Conservation (phyloP, 495 filamentous ascomycete species). For the Penicillium parvum region DNA sequence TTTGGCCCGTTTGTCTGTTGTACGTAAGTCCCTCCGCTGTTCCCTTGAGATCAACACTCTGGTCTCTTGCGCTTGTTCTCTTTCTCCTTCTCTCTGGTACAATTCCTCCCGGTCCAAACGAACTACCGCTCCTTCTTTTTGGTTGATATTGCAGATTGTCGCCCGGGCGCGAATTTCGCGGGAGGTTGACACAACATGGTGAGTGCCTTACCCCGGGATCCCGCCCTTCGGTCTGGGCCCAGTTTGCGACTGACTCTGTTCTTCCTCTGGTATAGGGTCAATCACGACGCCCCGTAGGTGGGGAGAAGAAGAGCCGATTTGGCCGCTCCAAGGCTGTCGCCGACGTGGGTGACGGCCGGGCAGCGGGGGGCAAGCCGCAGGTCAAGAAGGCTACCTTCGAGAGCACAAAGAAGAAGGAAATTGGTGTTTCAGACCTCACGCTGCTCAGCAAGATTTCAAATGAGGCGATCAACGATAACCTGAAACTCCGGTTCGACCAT, state of each 20-base stretch:
- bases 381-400: constrained; percentile 96
- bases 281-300: constrained; percentile 46
- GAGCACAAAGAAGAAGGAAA: constrained; percentile 96
- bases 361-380: constrained; percentile 55
- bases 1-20: constrained; percentile 24
- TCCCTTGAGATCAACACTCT: constrained; percentile 10
- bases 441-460: constrained; percentile 97
- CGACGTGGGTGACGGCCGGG: constrained; percentile 44
- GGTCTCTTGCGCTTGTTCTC: constrained; percentile 13
- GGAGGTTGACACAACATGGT: constrained; percentile 36
- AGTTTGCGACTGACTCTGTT: constrained; percentile 14
- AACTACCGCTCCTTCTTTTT: constrained; percentile 12
- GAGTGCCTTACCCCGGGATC: constrained; percentile 10
- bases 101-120: background rate
- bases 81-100: constrained; percentile 6
- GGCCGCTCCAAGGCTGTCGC: constrained; percentile 44
- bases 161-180: constrained; percentile 29
- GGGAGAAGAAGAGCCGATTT: constrained; percentile 49
- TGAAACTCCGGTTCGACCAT: constrained; percentile 96
- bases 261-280: constrained; percentile 33
- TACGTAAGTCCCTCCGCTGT: constrained; percentile 25
- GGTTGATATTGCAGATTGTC: constrained; percentile 25
- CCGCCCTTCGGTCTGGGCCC: constrained; percentile 2
- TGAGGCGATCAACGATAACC: constrained; percentile 97
- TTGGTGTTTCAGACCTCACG: constrained; percentile 96